Base-by-base conservation (phyloP, 1,284 basidiomycete genomes). In the Limonomyces culmigenus region DNA sequence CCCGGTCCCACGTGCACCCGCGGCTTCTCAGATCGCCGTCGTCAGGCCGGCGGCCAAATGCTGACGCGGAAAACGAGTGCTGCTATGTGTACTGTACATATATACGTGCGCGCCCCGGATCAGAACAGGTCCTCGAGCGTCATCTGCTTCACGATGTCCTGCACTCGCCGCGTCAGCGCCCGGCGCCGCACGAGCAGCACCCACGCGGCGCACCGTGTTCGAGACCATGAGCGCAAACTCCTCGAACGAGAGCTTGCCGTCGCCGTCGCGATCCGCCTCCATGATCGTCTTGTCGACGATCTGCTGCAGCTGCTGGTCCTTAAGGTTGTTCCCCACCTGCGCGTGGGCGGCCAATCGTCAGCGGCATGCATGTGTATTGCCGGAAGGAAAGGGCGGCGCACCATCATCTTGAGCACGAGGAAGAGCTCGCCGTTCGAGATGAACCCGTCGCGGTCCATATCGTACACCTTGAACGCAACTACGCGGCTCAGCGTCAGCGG, bases 221-320 rank as follows among this genome's bases (percentile, higher is more conserved):
- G 89, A 87, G 18, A 98, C 93, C 79, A 97, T 97, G 46, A 76
- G 70, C 17, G 89, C 74, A 53, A 98, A 99, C 60, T 98, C 93
- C 40, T 95, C 88, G 50, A 98, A 97, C 55, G 75, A 87, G 42
- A 99, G 68, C 56, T 93, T 97, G 21, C 93, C 93, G 55, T 98
- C 95, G 6, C 86, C 89, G 51, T 99, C 89, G 55, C 88, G 85
- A 55, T 99, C 93, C 13, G 92, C 93, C 60, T 98, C 93, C 88
- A 98, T 93, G 55, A 99, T 98, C 13, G 93, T 98, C 67, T 99
- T 99, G 60, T 99, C 95, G 8, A 98, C 95, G 45, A 99, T 99
- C 58, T 98, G 93, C 56, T 99, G 95, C 44, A 98, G 61, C 65
- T 98, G 95, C 55, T 95, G 87, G 57, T 99, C 95, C 83, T 88